Evolutionary conservation across 2,329 filamentous ascomycete genomes (phyloP), one percentile per base, ranked within the genome.

Genomic region (Alternaria rosae): DNA sequence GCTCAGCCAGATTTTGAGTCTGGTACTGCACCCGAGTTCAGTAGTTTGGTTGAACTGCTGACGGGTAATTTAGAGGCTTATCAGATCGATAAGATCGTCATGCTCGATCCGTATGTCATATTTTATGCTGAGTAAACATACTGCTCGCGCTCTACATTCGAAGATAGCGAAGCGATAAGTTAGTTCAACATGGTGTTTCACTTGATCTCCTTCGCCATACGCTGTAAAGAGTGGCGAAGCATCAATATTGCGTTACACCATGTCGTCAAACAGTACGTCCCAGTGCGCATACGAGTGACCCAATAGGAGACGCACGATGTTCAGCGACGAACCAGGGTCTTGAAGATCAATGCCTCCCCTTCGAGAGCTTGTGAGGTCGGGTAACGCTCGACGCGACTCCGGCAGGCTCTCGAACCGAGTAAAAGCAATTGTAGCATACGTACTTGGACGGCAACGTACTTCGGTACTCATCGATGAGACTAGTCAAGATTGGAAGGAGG

Each of bases 401-500:
- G 20, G 13, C 20, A 38, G 47, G 35, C 21, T 35, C 5, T 7
- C 32, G 30, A 51, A 32, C 47, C 20, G 23, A 51, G 20, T 32
- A 51, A 51, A 38, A 51, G 13, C 21, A 51, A 35, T 9, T 12
- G 47, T 11, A 23, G 30, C 28, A 25, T 51, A 32, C 30, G 25
- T 23, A 38, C 35, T 10, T 38, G 1, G 35, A 38, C 35, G 35
- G 35, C 35, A 38, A 10, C 9, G 35, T 38, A 38, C 35, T 17
- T 38, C 35, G 35, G 20, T 51, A 15, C 20, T 23, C 13, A 35
- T 51, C 28, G 12, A n/a, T 32, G 47, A 3, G 28, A 23, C 47
- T 35, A 50, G 12, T 50, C 47, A 20, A 20, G 35, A 51, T 23
- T 21, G 28, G 47, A 51, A 20, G 15, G 20, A 38, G 47, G 47